Conservation (phyloP, 192 early-diverging fungal genomes). For the Gryganskiella cystojenkinii region DNA sequence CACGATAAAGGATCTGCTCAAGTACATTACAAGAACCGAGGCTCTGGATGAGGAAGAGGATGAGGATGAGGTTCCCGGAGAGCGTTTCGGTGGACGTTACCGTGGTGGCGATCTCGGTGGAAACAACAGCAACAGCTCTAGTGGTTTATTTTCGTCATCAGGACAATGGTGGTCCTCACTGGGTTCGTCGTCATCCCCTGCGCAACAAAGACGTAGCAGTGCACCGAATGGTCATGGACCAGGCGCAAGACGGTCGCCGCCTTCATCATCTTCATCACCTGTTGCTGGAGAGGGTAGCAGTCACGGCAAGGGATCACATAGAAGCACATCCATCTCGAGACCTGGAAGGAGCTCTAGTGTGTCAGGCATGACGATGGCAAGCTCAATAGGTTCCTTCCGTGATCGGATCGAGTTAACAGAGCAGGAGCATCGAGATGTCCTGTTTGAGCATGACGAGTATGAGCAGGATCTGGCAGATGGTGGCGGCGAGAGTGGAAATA, state of each 20-base stretch:
- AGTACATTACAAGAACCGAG: slow-evolving; percentile 65
- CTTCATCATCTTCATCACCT: not conserved
- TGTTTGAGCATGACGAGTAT: slow-evolving; percentile 33
- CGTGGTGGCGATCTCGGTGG: too few relatives aligned
- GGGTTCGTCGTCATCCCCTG: not conserved
- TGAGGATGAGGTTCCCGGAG: slow-evolving; percentile 22
- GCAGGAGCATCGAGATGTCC: slow-evolving; percentile 16
- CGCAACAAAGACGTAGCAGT: not conserved
- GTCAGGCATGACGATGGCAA: slow-evolving; percentile 40
- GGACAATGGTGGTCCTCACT: slow-evolving; percentile 23
- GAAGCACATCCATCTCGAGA: not conserved
- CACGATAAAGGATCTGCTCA: slow-evolving; percentile 82
- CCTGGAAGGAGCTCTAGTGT: slow-evolving; percentile 38
- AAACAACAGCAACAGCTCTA: not conserved
- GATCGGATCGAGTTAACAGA: slow-evolving; percentile 44
- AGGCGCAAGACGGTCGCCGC: not conserved
- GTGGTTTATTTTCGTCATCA: slow-evolving; percentile 6
- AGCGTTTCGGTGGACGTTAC: not conserved
- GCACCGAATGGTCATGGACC: not conserved
- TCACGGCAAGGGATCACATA: not conserved
- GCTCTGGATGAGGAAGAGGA: slow-evolving; percentile 48
- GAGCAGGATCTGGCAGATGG: not conserved
- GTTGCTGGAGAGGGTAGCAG: slow-evolving; percentile 2
- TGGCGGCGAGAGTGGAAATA: not conserved
- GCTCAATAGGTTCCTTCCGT: slow-evolving; percentile 43